These are phyloP conservation scores for Rhytidiadelphus loreus DNA, from an alignment of 225 moss, liverwort and hornwort species.

Conservation along the genomic window DNA sequence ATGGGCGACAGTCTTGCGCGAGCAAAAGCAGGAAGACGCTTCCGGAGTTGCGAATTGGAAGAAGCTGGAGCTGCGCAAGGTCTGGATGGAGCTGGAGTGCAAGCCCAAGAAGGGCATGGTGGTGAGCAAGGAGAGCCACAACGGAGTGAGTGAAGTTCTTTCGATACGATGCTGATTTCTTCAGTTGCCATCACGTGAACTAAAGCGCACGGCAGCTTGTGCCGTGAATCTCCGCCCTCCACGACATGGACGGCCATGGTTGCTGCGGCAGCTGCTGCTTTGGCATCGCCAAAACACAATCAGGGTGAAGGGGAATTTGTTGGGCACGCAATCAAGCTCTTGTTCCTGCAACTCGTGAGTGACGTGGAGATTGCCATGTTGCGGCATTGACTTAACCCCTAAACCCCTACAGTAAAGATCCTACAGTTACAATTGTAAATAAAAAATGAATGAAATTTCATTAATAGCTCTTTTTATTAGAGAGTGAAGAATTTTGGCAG, in stretches of 20 bases:
- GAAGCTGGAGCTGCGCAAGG: not conserved
- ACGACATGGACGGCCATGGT: not conserved
- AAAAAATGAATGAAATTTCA: too few species aligned
- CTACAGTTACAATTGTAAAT: too few species aligned
- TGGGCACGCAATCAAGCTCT: not conserved
- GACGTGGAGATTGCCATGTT: not conserved
- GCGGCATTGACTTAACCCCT: too few species aligned
- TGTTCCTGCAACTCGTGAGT: not conserved
- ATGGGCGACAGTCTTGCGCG: not conserved
- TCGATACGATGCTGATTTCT: too few species aligned
- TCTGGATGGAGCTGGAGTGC: not conserved
- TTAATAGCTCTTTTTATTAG: too few species aligned
- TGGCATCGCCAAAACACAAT: not conserved
- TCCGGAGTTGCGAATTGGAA: not conserved
- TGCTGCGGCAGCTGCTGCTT: not conserved
- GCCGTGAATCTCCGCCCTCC: not conserved
- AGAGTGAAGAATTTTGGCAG: too few species aligned
- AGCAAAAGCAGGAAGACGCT: not conserved
- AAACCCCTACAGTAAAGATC: too few species aligned
- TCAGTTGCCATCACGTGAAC: not conserved
- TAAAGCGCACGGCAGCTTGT: not conserved
- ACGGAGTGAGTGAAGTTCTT: not conserved
- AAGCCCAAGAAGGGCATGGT: not conserved
- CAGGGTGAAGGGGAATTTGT: not conserved
- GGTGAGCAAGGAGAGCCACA: not conserved